Evolutionary conservation across 257 asterid species (phyloP).

Genomic region (Pogostemon cablin): DNA sequence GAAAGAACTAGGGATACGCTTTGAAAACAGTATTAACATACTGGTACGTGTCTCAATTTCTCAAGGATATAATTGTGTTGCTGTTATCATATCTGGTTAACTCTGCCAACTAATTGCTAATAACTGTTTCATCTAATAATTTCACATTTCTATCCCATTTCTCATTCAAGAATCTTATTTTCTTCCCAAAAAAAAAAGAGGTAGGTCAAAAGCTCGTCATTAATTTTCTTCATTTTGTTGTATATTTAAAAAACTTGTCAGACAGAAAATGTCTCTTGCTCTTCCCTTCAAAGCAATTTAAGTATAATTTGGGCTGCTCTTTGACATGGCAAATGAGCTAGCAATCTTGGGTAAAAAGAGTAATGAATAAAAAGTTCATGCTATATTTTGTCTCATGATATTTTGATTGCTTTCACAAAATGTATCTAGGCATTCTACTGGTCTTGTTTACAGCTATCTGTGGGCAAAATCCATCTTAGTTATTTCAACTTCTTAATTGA

Average conservation of each 20-base stretch:
- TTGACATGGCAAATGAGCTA: background rate
- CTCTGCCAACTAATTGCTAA: background rate
- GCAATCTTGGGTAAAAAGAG: background rate
- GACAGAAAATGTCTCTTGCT: background rate
- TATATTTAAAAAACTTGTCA: background rate
- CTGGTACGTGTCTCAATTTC: conserved; percentile 55
- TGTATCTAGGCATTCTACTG: conserved; percentile 8
- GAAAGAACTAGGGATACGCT: conserved; percentile 81
- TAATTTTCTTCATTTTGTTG: too few species aligned
- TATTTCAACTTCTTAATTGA: conserved; percentile 1
- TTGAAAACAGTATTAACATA: conserved; percentile 78
- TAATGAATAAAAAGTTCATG: background rate
- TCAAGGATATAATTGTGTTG: background rate
- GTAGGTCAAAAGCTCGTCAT: too few species aligned
- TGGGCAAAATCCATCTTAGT: background rate
- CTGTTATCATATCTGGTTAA: background rate
- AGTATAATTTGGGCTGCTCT: background rate
- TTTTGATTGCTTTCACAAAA: background rate
- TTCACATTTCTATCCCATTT: too few species aligned
- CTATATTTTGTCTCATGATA: background rate
- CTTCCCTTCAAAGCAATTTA: background rate
- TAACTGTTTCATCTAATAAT: conserved; percentile 11
- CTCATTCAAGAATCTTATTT: too few species aligned
- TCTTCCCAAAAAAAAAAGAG: too few species aligned
- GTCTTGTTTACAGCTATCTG: background rate